Percentiles rank a stretch among this genome's conserved stretches.
Evolutionary conservation across 176 grass and related monocot species (phyloP).

Genomic region (bread wheat (Triticum aestivum)): IWGSC_CS_RefSeq_v2.1 NC_057802.1:423652234-423652733

Average conservation of each 20-base stretch:
- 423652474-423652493: background rate
- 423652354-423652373: background rate
- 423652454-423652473: background rate
- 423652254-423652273: background rate
- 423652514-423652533: background rate
- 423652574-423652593: no score
- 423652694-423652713: no score
- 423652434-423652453: slow-evolving; percentile 6
- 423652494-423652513: background rate
- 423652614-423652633: no score
- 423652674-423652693: no score
- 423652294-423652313: background rate
- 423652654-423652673: no score
- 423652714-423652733: no score
- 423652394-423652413: background rate
- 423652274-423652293: background rate
- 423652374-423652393: background rate
- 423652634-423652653: no score
- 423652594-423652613: no score
- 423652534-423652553: no score
- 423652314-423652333: background rate
- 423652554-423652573: no score
- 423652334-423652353: background rate
- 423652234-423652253: background rate
- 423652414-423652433: slow-evolving; percentile 7